Evolutionary conservation across 116 monocot species (phyloP).

Genomic region (Zostera marina): DNA sequence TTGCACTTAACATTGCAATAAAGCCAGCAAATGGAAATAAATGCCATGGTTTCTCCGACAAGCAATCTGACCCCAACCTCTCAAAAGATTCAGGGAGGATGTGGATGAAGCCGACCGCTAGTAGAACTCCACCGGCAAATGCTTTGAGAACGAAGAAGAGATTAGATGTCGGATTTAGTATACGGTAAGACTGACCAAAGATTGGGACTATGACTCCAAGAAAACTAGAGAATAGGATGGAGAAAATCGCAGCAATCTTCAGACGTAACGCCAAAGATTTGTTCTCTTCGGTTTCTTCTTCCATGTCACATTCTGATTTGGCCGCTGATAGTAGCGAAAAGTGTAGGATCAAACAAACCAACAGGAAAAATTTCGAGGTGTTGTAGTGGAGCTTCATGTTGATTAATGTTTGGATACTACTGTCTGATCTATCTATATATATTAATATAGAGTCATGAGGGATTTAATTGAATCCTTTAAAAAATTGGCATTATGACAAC

Average conservation of each 20-base stretch:
- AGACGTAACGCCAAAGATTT: constrained; percentile 8
- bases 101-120: constrained; percentile 39
- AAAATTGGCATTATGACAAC: too few relatives aligned
- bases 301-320: constrained; percentile 4
- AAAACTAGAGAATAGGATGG: constrained; percentile 20
- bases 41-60: constrained; percentile 25
- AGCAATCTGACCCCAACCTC: constrained; percentile 15
- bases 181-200: constrained; percentile 12
- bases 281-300: background rate
- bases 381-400: too few relatives aligned
- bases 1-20: constrained; percentile 26
- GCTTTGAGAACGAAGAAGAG: constrained; percentile 32
- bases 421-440: too few relatives aligned
- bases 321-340: background rate
- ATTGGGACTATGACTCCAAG: constrained; percentile 25
- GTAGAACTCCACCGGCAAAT: constrained; percentile 39
- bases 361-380: too few relatives aligned
- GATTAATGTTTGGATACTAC: too few relatives aligned
- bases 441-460: too few relatives aligned
- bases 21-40: constrained; percentile 52
- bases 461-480: too few relatives aligned
- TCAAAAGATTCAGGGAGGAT: constrained; percentile 33
- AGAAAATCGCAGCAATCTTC: constrained; percentile 21
- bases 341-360: too few relatives aligned
- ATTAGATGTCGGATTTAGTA: constrained; percentile 16